Evolutionary conservation across 768 basidiomycete genomes (phyloP), one percentile per base, ranked within the genome.

Genomic region (Lentinula boryana): DNA sequence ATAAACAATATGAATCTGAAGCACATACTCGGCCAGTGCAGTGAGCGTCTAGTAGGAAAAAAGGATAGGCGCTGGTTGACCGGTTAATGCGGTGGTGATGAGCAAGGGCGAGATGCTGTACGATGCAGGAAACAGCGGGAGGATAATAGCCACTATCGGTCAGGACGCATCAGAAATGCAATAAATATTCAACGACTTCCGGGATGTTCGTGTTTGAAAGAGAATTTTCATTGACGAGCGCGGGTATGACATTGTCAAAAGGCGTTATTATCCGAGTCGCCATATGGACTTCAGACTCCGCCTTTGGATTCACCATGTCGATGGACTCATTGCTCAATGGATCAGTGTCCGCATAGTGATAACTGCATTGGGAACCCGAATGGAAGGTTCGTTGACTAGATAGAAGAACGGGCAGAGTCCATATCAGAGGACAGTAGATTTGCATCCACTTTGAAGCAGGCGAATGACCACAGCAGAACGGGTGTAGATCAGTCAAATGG

Each of bases 121-220:
- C 33, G 46, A 48, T 51, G 13, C 9, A 38, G 36, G 55, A 35
- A 43, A 56, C 55, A 43, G 55, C 55, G 55, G 40, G 55, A 56
- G 27, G 55, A 41, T 9, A 51, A 12, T 15, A 27, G 50, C 33
- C 55, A 56, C 55, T 40, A 56, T 56, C 55, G 55, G 55, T 43
- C 40, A 56, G 55, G 31, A 31, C 55, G 55, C 55, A 56, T 56
- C 55, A 56, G 55, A 56, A 56, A 27, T 23, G 16, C 2, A 27
- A 36, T 38, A 16, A 41, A 55, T 41, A 41, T 56, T 44, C 12
- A 23, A n/a, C 16, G 40, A 16, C 13, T 43, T 43, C 55, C 55
- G 55, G 15, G 27, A 40, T 56, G 38, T 4, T 56, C 55, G 55
- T 56, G 55, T 56, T 56, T 56, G 55, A 18, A 40, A 43, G 36